phyloP scores from a whole-genome alignment of 176 grass and related monocot species.

The Ensete glaucum region DNA sequence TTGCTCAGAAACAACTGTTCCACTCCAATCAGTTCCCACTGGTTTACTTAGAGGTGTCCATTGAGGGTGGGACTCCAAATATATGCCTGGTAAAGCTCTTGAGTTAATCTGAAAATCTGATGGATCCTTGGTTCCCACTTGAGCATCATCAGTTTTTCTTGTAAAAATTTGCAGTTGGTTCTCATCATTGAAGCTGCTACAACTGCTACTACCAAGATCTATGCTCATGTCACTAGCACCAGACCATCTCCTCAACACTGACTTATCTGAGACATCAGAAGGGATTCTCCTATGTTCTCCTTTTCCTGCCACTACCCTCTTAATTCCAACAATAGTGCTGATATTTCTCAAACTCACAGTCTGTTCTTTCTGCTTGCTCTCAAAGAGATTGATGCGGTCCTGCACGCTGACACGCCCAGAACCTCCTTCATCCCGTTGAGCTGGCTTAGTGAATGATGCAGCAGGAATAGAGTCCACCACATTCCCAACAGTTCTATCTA shows the following conservation, averaged over 20 bases:
- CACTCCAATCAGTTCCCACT: slow-evolving; percentile 32
- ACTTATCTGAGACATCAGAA: slow-evolving; percentile 71
- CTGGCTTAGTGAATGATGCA: too few relatives aligned
- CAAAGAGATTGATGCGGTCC: slow-evolving; percentile 77
- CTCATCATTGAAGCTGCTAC: slow-evolving; percentile 42
- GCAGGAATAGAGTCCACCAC: too few relatives aligned
- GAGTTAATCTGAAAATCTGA: slow-evolving; percentile 19
- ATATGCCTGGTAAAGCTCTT: slow-evolving; percentile 30
- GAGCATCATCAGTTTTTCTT: slow-evolving; percentile 25
- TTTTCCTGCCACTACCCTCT: slow-evolving; percentile 47
- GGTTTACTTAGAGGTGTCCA: slow-evolving; percentile 24
- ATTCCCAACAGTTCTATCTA: too few relatives aligned
- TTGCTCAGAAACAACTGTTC: slow-evolving; percentile 20
- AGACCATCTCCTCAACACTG: slow-evolving; percentile 70
- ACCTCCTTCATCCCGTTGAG: too few relatives aligned
- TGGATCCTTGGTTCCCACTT: slow-evolving; percentile 29
- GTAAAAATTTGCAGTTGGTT: slow-evolving; percentile 23
- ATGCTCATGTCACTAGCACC: slow-evolving; percentile 91
- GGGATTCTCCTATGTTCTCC: slow-evolving; percentile 67
- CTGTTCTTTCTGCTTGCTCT: slow-evolving; percentile 71
- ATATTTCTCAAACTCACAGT: slow-evolving; percentile 44
- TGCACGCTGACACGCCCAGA: too few relatives aligned
- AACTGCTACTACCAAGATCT: slow-evolving; percentile 58
- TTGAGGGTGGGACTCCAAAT: slow-evolving; percentile 28
- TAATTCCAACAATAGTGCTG: slow-evolving; percentile 31